Base-by-base conservation (phyloP, 768 basidiomycete species). In the Mycena indigotica region DNA sequence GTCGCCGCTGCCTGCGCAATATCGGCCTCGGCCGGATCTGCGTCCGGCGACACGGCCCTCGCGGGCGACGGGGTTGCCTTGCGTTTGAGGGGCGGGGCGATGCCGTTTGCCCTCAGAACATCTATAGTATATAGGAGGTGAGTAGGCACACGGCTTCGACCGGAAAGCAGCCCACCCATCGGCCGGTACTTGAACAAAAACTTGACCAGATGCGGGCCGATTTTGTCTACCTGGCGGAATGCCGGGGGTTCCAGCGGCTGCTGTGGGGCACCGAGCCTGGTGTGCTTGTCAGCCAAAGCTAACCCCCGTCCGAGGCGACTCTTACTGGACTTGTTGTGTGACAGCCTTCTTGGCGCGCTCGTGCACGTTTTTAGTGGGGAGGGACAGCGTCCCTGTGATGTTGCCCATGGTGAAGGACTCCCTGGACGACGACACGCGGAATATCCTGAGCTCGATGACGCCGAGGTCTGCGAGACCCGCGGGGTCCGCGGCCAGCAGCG, bases 321-420 rank as follows among this genome's bases (percentile, higher is more conserved):
- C 61, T 44, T 54, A 71, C 69, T 58, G 54, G 15, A 71, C 54
- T 58, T 64, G 61, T 57, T 69, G 70, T n/a, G 50, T 46, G 10
- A 64, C 39, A 2, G 58, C 57, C 39, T 69, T 69, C 55, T 69
- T 69, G 8, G 65, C 53, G 4, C 67, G 64, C 52, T 70, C 69
- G 32, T 69, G 67, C 3, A 69, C 55, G 48, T 64, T 66, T 38
- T 52, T 52, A 1, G 53, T 44, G 5, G 45, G 21, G 16, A 54
- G 59, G 30, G 48, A 39, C 1, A 50, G 25, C 41, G 44, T 21
- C 26, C 28, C 48, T 5, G 48, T 4, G n/a, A n/a, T n/a, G n/a
- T n/a, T n/a, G n/a, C n/a, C n/a, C n/a, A n/a, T n/a, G n/a, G n/a
- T n/a, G n/a, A n/a, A n/a, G n/a, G n/a, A n/a, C n/a, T n/a, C n/a